phyloP scores from a whole-genome alignment of 2,329 filamentous ascomycete species.

The Dactylellina cionopaga region DNA sequence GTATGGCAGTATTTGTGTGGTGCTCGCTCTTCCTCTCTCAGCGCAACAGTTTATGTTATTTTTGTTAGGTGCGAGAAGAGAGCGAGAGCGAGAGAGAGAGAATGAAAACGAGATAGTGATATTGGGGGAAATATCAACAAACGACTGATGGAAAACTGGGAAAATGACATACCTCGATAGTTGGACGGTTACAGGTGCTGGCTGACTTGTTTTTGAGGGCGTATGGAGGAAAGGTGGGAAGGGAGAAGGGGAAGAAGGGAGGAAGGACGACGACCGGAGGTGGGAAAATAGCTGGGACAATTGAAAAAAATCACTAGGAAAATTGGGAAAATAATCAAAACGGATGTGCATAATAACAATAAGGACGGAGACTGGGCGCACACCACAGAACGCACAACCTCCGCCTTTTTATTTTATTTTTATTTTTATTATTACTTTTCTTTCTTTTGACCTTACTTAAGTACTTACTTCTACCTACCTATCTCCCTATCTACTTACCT shows the following conservation, averaged over 20 bases:
- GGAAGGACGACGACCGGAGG: conserved; percentile 38
- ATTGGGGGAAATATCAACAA: conserved; percentile 46
- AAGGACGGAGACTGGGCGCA: conserved; percentile 42
- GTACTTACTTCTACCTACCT: too few species aligned
- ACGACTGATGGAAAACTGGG: conserved; percentile 35
- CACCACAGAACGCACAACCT: conserved; percentile 38
- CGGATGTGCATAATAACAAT: conserved; percentile 14
- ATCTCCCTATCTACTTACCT: not conserved
- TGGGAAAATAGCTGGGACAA: conserved; percentile 46
- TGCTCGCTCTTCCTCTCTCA: too few species aligned
- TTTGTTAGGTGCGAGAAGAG: too few species aligned
- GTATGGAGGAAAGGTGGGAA: conserved; percentile 32
- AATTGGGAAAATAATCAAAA: conserved; percentile 46
- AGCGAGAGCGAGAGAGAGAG: not conserved
- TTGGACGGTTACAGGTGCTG: conserved; percentile 11
- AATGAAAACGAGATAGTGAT: conserved; percentile 20
- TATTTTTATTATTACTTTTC: not conserved
- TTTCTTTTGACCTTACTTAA: not conserved
- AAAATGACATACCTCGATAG: conserved; percentile 52
- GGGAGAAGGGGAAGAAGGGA: conserved; percentile 39
- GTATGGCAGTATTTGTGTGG: too few species aligned
- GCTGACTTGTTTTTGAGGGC: conserved; percentile 35
- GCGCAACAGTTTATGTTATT: too few species aligned
- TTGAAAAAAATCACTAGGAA: too few species aligned
- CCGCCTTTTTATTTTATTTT: conserved; percentile 9